phyloP scores from a whole-genome alignment of 2,329 filamentous ascomycete species.

The Ascochyta viciae-villosae region DNA sequence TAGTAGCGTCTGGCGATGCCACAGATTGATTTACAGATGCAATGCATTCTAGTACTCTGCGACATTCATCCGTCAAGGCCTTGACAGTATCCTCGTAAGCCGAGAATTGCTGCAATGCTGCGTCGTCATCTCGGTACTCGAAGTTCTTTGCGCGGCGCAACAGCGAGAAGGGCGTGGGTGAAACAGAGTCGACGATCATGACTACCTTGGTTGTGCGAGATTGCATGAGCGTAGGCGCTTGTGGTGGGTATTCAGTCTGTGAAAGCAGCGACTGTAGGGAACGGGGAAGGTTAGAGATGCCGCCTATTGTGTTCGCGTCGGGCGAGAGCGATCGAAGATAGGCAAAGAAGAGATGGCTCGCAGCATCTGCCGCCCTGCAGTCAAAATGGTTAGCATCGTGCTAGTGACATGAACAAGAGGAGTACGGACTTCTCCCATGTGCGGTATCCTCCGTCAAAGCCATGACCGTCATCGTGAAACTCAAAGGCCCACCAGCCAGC shows the following conservation, averaged over 20 bases:
- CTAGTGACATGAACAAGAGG: background rate
- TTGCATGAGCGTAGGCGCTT: constrained; percentile 77
- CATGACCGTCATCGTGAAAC: constrained; percentile 82
- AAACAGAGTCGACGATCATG: constrained; percentile 96
- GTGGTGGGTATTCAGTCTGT: constrained; percentile 93
- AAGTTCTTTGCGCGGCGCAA: constrained; percentile 92
- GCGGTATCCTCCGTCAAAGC: constrained; percentile 94
- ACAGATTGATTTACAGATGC: constrained; percentile 85
- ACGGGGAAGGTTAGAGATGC: constrained; percentile 85
- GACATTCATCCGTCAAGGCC: constrained; percentile 91
- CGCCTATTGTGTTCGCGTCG: constrained; percentile 72
- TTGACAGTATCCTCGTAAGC: constrained; percentile 87
- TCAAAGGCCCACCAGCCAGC: constrained; percentile 99
- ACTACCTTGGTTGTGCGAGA: constrained; percentile 85
- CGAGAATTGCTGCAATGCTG: constrained; percentile 82
- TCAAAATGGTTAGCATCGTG: constrained; percentile 38
- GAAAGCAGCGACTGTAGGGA: constrained; percentile 89
- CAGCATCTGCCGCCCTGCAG: constrained; percentile 85
- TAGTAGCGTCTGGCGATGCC: constrained; percentile 62
- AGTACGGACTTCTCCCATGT: constrained; percentile 76
- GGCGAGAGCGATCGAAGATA: constrained; percentile 90
- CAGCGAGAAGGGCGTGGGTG: constrained; percentile 90
- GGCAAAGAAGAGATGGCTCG: constrained; percentile 96
- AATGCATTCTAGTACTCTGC: constrained; percentile 86
- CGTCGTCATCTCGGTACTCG: constrained; percentile 89